phyloP scores from a whole-genome alignment of 495 filamentous ascomycete species.

The Pyronema omphalodes region DNA sequence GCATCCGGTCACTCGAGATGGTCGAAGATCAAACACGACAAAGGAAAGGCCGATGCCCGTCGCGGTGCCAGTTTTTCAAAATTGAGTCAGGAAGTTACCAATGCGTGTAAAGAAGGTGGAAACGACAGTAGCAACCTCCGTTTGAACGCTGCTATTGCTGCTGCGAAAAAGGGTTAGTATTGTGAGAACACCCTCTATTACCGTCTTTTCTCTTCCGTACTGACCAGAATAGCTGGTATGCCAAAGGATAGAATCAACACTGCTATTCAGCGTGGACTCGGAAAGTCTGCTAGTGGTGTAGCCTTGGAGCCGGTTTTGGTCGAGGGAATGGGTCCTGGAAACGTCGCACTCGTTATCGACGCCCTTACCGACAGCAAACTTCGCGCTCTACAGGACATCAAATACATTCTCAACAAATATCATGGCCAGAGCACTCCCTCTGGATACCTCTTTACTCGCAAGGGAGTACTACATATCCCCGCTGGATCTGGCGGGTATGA shows the following conservation, averaged over 20 bases:
- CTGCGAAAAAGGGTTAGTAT: slow-evolving; percentile 51
- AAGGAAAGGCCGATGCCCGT: slow-evolving; percentile 35
- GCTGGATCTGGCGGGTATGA: slow-evolving; percentile 40
- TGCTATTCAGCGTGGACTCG: slow-evolving; percentile 75
- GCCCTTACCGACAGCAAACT: slow-evolving; percentile 62
- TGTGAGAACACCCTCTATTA: slow-evolving; percentile 22
- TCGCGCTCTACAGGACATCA: slow-evolving; percentile 52
- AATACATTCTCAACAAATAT: slow-evolving; percentile 43
- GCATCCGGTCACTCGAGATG: slow-evolving; percentile 73
- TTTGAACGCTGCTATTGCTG: slow-evolving; percentile 48
- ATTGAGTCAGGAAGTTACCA: slow-evolving; percentile 34
- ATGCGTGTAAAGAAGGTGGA: slow-evolving; percentile 43
- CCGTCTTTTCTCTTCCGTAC: not conserved
- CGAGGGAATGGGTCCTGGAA: slow-evolving; percentile 64
- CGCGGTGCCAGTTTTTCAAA: slow-evolving; percentile 28
- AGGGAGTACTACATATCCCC: slow-evolving; percentile 39
- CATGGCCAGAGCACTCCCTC: slow-evolving; percentile 54
- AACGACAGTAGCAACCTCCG: slow-evolving; percentile 55
- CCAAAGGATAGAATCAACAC: slow-evolving; percentile 68
- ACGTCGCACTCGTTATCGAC: slow-evolving; percentile 48
- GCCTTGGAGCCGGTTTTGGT: slow-evolving; percentile 56
- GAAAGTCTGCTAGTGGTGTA: slow-evolving; percentile 49
- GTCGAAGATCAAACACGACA: slow-evolving; percentile 91
- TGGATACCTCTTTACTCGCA: slow-evolving; percentile 65
- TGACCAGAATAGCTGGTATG: slow-evolving; percentile 37